Conservation (phyloP, 768 basidiomycete species). For the Kockovaella imperatae region DNA sequence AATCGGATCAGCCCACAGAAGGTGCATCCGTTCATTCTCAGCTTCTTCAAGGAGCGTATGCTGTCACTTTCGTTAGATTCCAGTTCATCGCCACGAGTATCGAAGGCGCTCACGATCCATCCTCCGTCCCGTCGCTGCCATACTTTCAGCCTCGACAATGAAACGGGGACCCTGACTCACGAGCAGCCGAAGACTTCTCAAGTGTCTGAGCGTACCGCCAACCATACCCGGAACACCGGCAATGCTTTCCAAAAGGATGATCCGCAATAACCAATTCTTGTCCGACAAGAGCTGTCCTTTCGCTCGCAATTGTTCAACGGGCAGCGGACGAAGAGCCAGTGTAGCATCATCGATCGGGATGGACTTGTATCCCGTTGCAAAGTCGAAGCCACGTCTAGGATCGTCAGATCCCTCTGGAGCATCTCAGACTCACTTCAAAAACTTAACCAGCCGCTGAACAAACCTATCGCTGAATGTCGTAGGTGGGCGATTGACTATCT, state of each 20-base stretch:
- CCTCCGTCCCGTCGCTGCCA: conserved; percentile 52
- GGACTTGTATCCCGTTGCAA: conserved; percentile 79
- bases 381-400: conserved; percentile 55
- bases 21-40: conserved; percentile 94
- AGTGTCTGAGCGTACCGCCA: conserved; percentile 58
- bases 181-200: conserved; percentile 81
- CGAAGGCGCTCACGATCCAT: too few relatives aligned
- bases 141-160: conserved; percentile 1
- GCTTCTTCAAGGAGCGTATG: conserved; percentile 89
- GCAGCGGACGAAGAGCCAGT: conserved; percentile 52
- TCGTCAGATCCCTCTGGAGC: not conserved
- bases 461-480: conserved; percentile 65
- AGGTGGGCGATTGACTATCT: conserved; percentile 60
- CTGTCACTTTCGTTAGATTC: too few relatives aligned
- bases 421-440: conserved; percentile 31
- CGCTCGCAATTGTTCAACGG: conserved; percentile 63
- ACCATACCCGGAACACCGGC: conserved; percentile 95
- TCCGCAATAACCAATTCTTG: conserved; percentile 60
- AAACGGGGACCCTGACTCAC: conserved; percentile 45
- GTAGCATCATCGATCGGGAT: conserved; percentile 49
- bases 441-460: conserved; percentile 57
- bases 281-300: conserved; percentile 67
- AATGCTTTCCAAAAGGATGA: conserved; percentile 72
- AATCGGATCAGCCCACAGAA: conserved; percentile 55
- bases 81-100: too few relatives aligned